These are phyloP conservation scores for Penicillium sp. DNA, from an alignment of 2,329 filamentous ascomycete genomes.

Conservation along the genomic window DNA sequence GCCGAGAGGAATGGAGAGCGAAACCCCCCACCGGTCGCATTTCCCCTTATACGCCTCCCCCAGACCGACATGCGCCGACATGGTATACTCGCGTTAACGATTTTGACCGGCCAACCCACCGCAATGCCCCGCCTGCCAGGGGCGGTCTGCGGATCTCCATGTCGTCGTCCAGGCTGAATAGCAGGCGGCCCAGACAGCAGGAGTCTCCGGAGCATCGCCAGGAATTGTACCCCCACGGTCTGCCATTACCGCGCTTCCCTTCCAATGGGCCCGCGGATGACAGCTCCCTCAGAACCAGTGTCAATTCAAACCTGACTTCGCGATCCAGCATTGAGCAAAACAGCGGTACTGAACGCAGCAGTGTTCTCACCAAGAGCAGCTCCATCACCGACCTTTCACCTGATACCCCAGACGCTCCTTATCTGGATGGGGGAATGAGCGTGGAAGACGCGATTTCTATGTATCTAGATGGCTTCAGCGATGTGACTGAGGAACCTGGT, in stretches of 20 bases:
- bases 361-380: conserved; percentile 72
- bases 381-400: conserved; percentile 60
- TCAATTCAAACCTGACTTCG: conserved; percentile 57
- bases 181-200: conserved; percentile 25
- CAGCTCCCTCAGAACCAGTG: conserved; percentile 50
- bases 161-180: conserved; percentile 34
- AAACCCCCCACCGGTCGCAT: conserved; percentile 19
- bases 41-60: conserved; percentile 21
- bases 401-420: conserved; percentile 64
- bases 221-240: conserved; percentile 21
- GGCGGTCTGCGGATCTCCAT: conserved; percentile 35
- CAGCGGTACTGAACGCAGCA: conserved; percentile 74
- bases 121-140: conserved; percentile 25
- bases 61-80: conserved; percentile 17
- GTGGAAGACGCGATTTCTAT: conserved; percentile 59
- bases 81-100: conserved; percentile 21
- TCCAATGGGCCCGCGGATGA: conserved; percentile 32
- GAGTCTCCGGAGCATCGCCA: conserved; percentile 26
- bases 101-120: conserved; percentile 23
- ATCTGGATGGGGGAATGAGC: conserved; percentile 50
- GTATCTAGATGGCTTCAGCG: conserved; percentile 56
- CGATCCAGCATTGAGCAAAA: conserved; percentile 55
- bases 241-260: conserved; percentile 31
- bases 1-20: conserved; percentile 16
- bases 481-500: conserved; percentile 39